Conservation (phyloP, 768 basidiomycete genomes). For the Mycena filopes region DNA sequence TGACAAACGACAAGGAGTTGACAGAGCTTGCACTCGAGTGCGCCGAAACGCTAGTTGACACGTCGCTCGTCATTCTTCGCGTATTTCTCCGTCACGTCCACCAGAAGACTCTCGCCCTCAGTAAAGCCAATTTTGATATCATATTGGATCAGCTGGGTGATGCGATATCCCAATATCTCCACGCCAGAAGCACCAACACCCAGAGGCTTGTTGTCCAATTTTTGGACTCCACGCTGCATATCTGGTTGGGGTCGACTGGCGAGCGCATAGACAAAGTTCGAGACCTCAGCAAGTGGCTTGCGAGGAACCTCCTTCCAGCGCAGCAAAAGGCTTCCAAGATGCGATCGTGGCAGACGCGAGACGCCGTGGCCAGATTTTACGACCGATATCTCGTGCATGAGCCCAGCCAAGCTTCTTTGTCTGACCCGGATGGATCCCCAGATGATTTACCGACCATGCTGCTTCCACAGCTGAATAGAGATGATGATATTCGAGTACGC, state of each 20-base stretch:
- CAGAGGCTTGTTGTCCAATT: constrained; percentile 68
- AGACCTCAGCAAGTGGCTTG: constrained; percentile 65
- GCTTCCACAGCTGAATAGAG: constrained; percentile 65
- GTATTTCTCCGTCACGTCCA: constrained; percentile 66
- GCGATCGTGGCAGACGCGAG: constrained; percentile 75
- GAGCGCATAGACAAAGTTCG: constrained; percentile 58
- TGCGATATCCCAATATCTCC: constrained; percentile 63
- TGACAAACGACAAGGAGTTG: constrained; percentile 71
- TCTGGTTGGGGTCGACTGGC: constrained; percentile 58
- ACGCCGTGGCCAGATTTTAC: constrained; percentile 71
- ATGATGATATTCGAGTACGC: constrained; percentile 86
- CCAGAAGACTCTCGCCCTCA: constrained; percentile 65
- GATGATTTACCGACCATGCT: constrained; percentile 53
- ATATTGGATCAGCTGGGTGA: constrained; percentile 65
- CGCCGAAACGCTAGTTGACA: constrained; percentile 50
- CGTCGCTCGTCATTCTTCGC: constrained; percentile 68
- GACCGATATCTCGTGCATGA: constrained; percentile 71
- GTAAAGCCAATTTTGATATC: constrained; percentile 56
- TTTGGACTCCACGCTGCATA: constrained; percentile 68
- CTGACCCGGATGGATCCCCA: constrained; percentile 40
- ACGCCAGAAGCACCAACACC: constrained; percentile 62
- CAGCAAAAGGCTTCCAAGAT: constrained; percentile 47
- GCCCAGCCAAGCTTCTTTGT: constrained; percentile 64
- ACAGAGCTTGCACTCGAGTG: constrained; percentile 61
- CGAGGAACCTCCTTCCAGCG: constrained; percentile 46